Base-by-base conservation (phyloP, 805 yeast genomes). In the Candida awuae region DNA sequence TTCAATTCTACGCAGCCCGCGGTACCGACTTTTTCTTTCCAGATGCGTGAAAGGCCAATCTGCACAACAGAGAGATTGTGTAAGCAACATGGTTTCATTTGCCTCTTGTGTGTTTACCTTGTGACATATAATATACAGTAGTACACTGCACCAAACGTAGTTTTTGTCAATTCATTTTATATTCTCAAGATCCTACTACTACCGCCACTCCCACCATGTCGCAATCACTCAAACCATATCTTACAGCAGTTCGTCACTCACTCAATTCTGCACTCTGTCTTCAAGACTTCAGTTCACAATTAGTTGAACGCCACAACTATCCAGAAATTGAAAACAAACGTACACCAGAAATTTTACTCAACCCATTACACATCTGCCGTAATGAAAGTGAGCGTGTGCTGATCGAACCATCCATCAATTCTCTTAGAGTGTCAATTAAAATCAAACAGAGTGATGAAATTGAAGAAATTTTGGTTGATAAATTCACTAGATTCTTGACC, bases 381-480 rank as follows among this genome's bases (percentile, higher is more conserved):
- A 92, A 92, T 57, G 97, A 90, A 58, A 81, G 85, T 55, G 98
- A 92, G 61, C 75, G 77, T 56, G 94, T 92, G 18, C 65, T 92
- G 48, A 92, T 92, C 51, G 98, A 92, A 60, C 87, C 97, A 10
- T 81, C 94, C 46, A 81, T 92, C 56, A 92, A 92, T 63, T 84
- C 95, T 1, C 84, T 88, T 29, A 74, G 98, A 56, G 81, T 92
- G 19, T 82, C 92, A 30, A 82, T 92, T 52, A 84, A 82, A 59
- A 90, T 92, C 61, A 92, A 92, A 62, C 98, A 92, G 63, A 94
- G 95, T 10, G 98, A 92, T 62, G 98, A 92, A 60, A 88, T 92
- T 57, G 98, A 92, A 65, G 83, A 77, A 53, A 87, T 92, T 43
- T 70, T 92, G 47, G 98, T 92, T 31, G 95, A 86, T 59, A 88